Conservation (phyloP, 257 asterid species). For the Solanum pennellii region DNA sequence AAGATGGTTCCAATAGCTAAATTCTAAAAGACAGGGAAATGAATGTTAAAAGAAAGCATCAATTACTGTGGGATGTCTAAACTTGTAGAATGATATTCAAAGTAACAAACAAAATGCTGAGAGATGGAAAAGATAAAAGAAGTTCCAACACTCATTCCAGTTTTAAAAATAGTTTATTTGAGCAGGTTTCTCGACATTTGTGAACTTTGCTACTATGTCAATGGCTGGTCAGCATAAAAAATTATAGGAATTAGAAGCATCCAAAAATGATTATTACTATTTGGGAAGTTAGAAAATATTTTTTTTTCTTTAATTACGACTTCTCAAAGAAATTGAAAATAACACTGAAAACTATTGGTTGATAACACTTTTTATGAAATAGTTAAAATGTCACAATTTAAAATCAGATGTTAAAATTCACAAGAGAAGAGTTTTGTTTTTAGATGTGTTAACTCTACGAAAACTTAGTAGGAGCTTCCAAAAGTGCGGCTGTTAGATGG, state of each 20-base stretch:
- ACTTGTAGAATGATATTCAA: neutral
- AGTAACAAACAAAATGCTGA: neutral
- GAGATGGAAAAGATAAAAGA: neutral
- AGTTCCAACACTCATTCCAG: neutral
- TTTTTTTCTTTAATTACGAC: neutral
- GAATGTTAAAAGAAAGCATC: neutral
- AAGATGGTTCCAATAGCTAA: neutral
- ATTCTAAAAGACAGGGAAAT: neutral
- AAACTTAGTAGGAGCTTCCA: neutral
- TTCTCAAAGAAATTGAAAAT: neutral
- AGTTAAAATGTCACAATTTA: neutral
- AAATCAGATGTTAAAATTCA: neutral
- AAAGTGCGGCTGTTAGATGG: neutral
- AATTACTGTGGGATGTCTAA: neutral
- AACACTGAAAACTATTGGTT: neutral
- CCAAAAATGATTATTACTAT: neutral
- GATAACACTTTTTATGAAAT: neutral
- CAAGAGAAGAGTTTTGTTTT: neutral
- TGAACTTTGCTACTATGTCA: neutral
- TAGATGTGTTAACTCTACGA: neutral
- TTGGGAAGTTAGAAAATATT: neutral
- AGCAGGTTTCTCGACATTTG: neutral
- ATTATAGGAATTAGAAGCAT: slow-evolving; percentile 27
- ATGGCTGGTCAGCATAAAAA: slow-evolving; percentile 9
- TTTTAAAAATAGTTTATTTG: neutral